Percentiles rank a stretch among this genome's conserved stretches.
phyloP scores from a whole-genome alignment of 306 rosid genomes.

The Quercus ilex region DNA sequence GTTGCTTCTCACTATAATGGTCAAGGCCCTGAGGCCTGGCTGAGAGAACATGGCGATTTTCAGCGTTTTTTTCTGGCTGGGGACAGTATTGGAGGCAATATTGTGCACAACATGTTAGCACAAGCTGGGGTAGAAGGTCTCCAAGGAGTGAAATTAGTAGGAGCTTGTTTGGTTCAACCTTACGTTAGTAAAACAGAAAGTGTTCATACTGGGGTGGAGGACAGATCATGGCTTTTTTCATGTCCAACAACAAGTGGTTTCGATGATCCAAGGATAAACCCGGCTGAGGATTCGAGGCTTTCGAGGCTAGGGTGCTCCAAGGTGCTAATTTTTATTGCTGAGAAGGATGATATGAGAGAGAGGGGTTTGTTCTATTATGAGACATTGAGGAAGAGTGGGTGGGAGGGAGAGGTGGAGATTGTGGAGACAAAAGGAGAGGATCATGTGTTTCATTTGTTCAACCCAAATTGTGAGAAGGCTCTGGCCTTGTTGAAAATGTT shows the following conservation, averaged over 20 bases:
- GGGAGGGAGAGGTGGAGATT: constrained; percentile 6
- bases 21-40: not conserved
- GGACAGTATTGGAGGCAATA: not conserved
- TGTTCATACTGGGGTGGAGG: not conserved
- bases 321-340: constrained; percentile 13
- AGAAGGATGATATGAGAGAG: not conserved
- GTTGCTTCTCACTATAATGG: not conserved
- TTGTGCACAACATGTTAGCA: not conserved
- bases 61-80: not conserved
- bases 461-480: not conserved
- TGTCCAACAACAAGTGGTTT: not conserved
- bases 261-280: constrained; percentile 29
- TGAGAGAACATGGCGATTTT: not conserved
- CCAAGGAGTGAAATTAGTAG: not conserved
- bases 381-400: constrained; percentile 1
- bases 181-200: not conserved
- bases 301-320: not conserved
- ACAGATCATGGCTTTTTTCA: not conserved
- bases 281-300: constrained; percentile 14
- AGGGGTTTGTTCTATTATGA: constrained; percentile 7
- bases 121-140: not conserved
- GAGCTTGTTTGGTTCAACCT: not conserved
- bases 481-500: not conserved
- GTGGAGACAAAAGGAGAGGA: not conserved
- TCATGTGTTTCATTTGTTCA: constrained; percentile 1